A percentile compares a stretch with the other conserved stretches of the same genome.
These are phyloP conservation scores for Zoysia matrella DNA, from an alignment of 202 grass and related monocot species.

Conservation along the genomic window DNA sequence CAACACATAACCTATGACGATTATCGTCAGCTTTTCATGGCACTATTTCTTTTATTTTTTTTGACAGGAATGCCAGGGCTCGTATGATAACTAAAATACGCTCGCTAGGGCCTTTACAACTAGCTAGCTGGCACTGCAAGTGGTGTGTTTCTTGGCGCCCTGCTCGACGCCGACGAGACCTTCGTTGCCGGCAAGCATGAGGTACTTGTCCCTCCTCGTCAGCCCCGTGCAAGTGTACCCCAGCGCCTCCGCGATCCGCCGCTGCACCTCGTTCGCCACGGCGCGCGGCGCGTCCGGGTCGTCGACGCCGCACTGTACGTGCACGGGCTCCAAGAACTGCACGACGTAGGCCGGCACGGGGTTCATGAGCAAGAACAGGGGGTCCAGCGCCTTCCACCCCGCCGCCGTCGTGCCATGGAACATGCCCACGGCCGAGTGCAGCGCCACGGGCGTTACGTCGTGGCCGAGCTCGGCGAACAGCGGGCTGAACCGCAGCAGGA, in stretches of 20 bases:
- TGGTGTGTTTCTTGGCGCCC: background rate
- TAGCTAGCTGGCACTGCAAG: background rate
- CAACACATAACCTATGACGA: too few species aligned
- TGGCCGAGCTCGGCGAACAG: slow-evolving; percentile 67
- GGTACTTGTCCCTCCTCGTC: slow-evolving; percentile 88
- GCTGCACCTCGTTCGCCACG: slow-evolving; percentile 75
- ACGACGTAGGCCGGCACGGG: slow-evolving; percentile 55
- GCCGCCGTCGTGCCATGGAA: slow-evolving; percentile 82
- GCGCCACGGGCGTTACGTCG: slow-evolving; percentile 55
- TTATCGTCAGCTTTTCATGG: too few species aligned
- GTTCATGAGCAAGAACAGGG: slow-evolving; percentile 67
- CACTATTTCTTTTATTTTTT: too few species aligned
- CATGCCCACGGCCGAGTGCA: slow-evolving; percentile 59
- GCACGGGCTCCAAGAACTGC: slow-evolving; percentile 61
- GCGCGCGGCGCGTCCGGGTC: slow-evolving; percentile 34
- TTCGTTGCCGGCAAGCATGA: slow-evolving; percentile 87
- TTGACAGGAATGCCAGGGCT: too few species aligned
- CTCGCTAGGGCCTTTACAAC: background rate
- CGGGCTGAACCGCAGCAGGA: slow-evolving; percentile 77
- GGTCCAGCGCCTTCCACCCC: slow-evolving; percentile 68
- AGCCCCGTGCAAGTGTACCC: slow-evolving; percentile 65
- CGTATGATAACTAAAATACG: too few species aligned
- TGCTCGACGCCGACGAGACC: slow-evolving; percentile 49
- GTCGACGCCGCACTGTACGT: slow-evolving; percentile 26
- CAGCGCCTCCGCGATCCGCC: slow-evolving; percentile 54